Conservation (phyloP, 495 filamentous ascomycete genomes). For the Penicillium coprophilum region DNA sequence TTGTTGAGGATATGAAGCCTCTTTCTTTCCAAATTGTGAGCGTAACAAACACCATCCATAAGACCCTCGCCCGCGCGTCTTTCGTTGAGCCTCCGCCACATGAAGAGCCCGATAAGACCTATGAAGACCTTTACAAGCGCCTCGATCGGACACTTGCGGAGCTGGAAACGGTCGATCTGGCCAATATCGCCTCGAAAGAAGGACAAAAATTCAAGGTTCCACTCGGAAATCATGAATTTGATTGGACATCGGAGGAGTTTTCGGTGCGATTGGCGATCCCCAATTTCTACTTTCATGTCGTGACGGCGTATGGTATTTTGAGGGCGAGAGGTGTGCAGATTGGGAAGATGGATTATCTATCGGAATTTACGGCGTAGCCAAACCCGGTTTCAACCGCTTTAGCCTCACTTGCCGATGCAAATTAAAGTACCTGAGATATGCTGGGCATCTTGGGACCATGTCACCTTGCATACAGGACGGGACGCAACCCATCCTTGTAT, state of each 20-base stretch:
- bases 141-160: not conserved
- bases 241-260: not conserved
- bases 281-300: not conserved
- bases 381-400: not conserved
- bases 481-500: no score
- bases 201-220: not conserved
- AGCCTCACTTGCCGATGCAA: not conserved
- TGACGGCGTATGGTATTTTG: not conserved
- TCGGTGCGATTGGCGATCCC: conserved; percentile 1
- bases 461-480: not conserved
- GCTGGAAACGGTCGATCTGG: not conserved
- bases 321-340: not conserved
- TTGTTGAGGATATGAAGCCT: conserved; percentile 14
- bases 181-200: not conserved
- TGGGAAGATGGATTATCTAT: not conserved
- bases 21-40: conserved; percentile 8
- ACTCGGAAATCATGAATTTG: not conserved
- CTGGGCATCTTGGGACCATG: not conserved
- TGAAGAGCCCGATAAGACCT: not conserved
- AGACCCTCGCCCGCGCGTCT: conserved; percentile 1
- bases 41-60: not conserved
- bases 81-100: not conserved
- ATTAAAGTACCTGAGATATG: not conserved
- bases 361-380: not conserved
- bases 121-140: not conserved